These are phyloP conservation scores for Barnettozyma pratensis DNA, from an alignment of 805 yeast species.

Conservation along the genomic window DNA sequence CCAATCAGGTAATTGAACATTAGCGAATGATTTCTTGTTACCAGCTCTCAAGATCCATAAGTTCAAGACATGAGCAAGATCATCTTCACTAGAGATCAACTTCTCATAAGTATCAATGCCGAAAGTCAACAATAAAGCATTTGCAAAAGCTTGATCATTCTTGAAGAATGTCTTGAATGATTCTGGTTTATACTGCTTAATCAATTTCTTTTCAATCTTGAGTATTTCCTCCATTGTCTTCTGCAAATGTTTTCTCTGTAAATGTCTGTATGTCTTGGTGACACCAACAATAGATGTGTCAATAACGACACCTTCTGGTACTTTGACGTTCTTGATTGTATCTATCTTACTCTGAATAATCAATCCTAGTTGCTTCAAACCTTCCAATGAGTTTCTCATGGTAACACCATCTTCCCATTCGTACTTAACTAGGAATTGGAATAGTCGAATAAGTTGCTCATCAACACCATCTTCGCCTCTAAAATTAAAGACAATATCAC, in stretches of 20 bases:
- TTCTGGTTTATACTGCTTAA: conserved; percentile 39
- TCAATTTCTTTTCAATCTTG: conserved; percentile 39
- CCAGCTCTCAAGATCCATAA: conserved; percentile 59
- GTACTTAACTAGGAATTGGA: conserved; percentile 47
- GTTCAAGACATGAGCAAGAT: conserved; percentile 54
- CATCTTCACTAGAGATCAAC: conserved; percentile 35
- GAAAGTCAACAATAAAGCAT: conserved; percentile 48
- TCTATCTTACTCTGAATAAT: conserved; percentile 49
- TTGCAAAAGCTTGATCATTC: conserved; percentile 47
- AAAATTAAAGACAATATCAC: conserved; percentile 36
- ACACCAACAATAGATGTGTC: conserved; percentile 24
- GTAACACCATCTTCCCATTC: conserved; percentile 43
- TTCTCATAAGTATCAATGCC: conserved; percentile 55
- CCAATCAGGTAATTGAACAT: conserved; percentile 43
- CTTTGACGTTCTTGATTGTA: conserved; percentile 31
- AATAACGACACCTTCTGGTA: conserved; percentile 18
- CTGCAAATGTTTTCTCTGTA: conserved; percentile 46
- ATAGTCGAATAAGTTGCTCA: conserved; percentile 43
- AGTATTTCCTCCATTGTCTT: conserved; percentile 40
- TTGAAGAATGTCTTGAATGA: conserved; percentile 57
- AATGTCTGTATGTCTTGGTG: conserved; percentile 41
- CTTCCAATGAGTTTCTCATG: conserved; percentile 55
- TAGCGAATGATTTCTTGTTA: conserved; percentile 32
- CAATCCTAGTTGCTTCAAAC: conserved; percentile 46
- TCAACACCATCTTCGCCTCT: conserved; percentile 34